Evolutionary conservation across 805 yeast species (phyloP).

Genomic region (Suhomyces sp.): DNA sequence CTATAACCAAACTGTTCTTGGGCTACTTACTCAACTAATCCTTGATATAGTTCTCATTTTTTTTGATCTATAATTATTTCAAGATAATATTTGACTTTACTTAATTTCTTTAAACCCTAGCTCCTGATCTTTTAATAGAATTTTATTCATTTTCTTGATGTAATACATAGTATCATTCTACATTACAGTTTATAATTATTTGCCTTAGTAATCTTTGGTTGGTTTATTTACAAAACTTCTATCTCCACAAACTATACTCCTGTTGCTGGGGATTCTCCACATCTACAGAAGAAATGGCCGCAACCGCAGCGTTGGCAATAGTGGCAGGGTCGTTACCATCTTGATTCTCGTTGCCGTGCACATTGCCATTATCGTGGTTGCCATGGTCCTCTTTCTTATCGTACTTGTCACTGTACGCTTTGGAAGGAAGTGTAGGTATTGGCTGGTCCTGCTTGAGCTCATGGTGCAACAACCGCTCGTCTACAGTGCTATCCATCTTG

Average conservation of each 20-base stretch:
- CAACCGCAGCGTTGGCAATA: constrained; percentile 39
- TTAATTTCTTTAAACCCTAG: too few species aligned
- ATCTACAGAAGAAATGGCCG: constrained; percentile 30
- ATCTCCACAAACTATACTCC: constrained; percentile 38
- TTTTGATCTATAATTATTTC: too few species aligned
- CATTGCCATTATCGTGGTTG: neutral
- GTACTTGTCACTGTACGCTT: neutral
- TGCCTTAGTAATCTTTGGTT: neutral
- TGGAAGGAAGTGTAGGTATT: neutral
- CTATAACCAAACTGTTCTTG: too few species aligned
- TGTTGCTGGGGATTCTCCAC: constrained; percentile 30
- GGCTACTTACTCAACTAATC: too few species aligned
- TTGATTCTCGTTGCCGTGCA: neutral
- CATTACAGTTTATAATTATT: too few species aligned
- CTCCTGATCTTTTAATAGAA: too few species aligned
- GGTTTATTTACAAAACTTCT: neutral
- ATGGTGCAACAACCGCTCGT: neutral
- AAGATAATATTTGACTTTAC: too few species aligned
- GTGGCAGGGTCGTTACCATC: constrained; percentile 24
- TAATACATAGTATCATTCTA: too few species aligned
- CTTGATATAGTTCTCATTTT: too few species aligned
- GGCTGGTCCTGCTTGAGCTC: neutral
- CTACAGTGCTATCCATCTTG: neutral
- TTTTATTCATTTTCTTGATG: too few species aligned
- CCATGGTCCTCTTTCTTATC: neutral